Evolutionary conservation across 2,329 filamentous ascomycete genomes (phyloP).

Genomic region (Aspergillus chevalieri): DNA sequence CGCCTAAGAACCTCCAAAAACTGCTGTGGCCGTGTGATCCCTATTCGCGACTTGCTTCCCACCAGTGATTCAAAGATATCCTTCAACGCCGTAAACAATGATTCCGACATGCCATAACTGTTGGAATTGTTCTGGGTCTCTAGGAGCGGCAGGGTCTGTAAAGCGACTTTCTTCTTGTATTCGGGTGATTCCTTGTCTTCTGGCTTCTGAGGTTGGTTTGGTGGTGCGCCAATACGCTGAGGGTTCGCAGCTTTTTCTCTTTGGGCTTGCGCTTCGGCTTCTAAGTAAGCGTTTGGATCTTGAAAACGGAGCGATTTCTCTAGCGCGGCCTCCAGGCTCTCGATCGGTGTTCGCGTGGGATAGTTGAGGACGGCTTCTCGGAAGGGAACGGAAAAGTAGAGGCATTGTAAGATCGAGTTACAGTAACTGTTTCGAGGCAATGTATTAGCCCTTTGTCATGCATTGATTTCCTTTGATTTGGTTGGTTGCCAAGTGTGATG

Average conservation of each 20-base stretch:
- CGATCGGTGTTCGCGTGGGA: constrained; percentile 64
- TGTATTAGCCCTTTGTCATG: constrained; percentile 2
- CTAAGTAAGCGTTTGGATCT: constrained; percentile 53
- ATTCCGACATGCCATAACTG: constrained; percentile 88
- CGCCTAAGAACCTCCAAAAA: constrained; percentile 90
- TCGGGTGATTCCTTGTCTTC: constrained; percentile 96
- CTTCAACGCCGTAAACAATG: constrained; percentile 87
- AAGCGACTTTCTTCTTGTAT: constrained; percentile 94
- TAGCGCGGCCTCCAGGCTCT: constrained; percentile 57
- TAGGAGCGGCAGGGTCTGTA: constrained; percentile 79
- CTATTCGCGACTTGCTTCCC: constrained; percentile 71
- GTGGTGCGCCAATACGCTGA: constrained; percentile 45
- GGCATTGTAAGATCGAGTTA: constrained; percentile 95
- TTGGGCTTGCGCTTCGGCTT: constrained; percentile 44
- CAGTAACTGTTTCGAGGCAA: constrained; percentile 63
- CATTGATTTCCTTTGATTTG: not conserved
- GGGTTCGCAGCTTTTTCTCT: constrained; percentile 38
- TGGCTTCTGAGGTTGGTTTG: constrained; percentile 57
- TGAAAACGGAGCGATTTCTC: constrained; percentile 48
- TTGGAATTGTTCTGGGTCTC: constrained; percentile 76
- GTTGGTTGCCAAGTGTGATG: not conserved
- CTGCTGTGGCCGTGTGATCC: constrained; percentile 83
- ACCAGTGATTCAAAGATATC: constrained; percentile 93
- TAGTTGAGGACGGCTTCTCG: constrained; percentile 92
- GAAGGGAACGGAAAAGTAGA: constrained; percentile 93